Base-by-base conservation (phyloP, 176 grass and related monocot species). In the Triticum turgidum region DNA sequence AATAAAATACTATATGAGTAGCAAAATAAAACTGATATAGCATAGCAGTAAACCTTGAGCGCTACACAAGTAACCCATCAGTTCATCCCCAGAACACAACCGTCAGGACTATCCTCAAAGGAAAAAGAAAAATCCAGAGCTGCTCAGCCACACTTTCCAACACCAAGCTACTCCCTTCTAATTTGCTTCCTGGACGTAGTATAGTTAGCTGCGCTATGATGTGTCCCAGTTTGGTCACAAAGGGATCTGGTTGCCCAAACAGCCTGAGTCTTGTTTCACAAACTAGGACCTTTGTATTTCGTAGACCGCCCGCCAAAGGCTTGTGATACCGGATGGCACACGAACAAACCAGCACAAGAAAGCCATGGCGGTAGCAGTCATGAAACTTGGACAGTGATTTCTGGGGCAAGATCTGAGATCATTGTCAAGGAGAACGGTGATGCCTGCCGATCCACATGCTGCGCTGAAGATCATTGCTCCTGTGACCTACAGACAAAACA, bases 391-490 rank as follows among this genome's bases (percentile, higher is more conserved):
- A 21, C 54, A 59, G 18, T 59, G 54, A 59, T 59, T 21, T 59
- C 6, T 20, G 2, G 2, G 2, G 54, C 54, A 59, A 21, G 17
- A 8, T 59, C 54, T 59, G 7, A 59, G 18, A 59, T 59, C 54
- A 59, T 59, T 59, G 17, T 59, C 54, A 59, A 59, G 6, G 54
- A 59, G 54, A 59, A 59, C 18, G 0, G 54, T 21, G 54, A 59
- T 59, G 54, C 2, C 54, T 59, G 54, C 18, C 0, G 18, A 59
- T 21, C 54, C 54, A 21, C 54, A 97, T 12, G 95, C 90, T 7
- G 95, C 95, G 3, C 92, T 91, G 21, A 97, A 82, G 65, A 87
- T 97, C 25, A 97, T 49, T 76, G 90, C 88, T 12, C 89, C 91
- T 70, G 95, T 94, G 80, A 97, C 88, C 95, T 97, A 88, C 47